These are phyloP conservation scores for Cicer cuneatum DNA, from an alignment of 306 rosid species.

Conservation along the genomic window DNA sequence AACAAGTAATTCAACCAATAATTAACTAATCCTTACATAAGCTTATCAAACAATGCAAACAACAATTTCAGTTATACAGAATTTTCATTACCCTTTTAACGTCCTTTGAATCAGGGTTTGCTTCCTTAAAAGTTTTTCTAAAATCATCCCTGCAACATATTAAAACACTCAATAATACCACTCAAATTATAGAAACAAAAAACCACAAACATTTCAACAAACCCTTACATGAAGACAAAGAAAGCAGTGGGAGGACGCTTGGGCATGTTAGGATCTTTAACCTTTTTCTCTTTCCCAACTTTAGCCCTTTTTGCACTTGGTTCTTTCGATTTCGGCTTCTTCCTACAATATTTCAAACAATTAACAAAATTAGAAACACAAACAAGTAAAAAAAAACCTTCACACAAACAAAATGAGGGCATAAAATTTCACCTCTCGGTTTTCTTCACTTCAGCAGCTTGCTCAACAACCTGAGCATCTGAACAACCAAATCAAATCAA, in stretches of 20 bases:
- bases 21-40: background rate
- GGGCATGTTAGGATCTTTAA: constrained; percentile 71
- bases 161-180: background rate
- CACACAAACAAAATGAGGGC: background rate
- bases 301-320: constrained; percentile 67
- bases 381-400: background rate
- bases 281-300: constrained; percentile 58
- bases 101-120: constrained; percentile 72
- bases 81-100: constrained; percentile 61
- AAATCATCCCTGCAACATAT: constrained; percentile 69
- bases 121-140: constrained; percentile 73
- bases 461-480: constrained; percentile 84
- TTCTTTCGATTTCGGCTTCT: constrained; percentile 58
- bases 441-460: constrained; percentile 54
- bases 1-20: background rate
- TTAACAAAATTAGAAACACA: background rate
- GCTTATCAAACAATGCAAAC: background rate
- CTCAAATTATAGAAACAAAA: background rate
- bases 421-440: constrained; percentile 55
- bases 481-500: background rate
- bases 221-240: constrained; percentile 54
- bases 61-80: background rate
- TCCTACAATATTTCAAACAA: constrained; percentile 47
- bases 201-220: background rate
- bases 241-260: constrained; percentile 92